Base-by-base conservation (phyloP, 2,329 filamentous ascomycete genomes). In the Colletotrichum sp. region DNA sequence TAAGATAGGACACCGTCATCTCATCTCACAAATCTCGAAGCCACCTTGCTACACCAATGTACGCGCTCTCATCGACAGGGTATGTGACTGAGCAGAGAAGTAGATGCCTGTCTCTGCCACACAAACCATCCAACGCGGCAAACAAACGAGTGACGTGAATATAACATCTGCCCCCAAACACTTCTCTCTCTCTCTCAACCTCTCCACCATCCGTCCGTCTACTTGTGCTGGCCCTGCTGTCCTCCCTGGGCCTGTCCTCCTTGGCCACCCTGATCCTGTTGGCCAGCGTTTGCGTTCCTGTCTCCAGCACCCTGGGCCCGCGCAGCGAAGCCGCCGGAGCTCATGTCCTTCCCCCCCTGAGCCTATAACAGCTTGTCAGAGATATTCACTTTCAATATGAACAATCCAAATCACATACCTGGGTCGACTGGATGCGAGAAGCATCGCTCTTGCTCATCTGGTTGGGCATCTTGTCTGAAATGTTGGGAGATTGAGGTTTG, bases 161-260 rank as follows among this genome's bases (percentile, higher is more conserved):
- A 21, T 0, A 13, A 52, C 10, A 52, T 10, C 39, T n/a, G 18
- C 4, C 36, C 10, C 8, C 16, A 5, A 16, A 15, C 34, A 36
- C 34, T 36, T 39, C 36, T 9, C 16, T 18, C 39, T 4, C 16
- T 44, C 16, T n/a, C 55, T 30, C 57, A 4, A 12, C 16, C 30
- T 34, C 30, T 6, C n/a, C 18, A 12, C 5, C n/a, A 0, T 3
- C 6, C 9, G 57, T 8, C 3, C 30, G 2, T 30, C 55, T 62
- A 72, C 73, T 75, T 72, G 39, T 72, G 63, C 68, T 71, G 44
- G 8, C 71, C 71, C 64, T 73, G 64, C 8, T 65, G 52, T 13
- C 65, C 62, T 24, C 34, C 44, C n/a, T 71, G 59, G 3, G 15
- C 15, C 15, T 75, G 72, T 49, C 68, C 65, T 12, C 57, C 36